Base-by-base conservation (phyloP, 345 rosid species). In the Dipteronia dyeriana region DNA sequence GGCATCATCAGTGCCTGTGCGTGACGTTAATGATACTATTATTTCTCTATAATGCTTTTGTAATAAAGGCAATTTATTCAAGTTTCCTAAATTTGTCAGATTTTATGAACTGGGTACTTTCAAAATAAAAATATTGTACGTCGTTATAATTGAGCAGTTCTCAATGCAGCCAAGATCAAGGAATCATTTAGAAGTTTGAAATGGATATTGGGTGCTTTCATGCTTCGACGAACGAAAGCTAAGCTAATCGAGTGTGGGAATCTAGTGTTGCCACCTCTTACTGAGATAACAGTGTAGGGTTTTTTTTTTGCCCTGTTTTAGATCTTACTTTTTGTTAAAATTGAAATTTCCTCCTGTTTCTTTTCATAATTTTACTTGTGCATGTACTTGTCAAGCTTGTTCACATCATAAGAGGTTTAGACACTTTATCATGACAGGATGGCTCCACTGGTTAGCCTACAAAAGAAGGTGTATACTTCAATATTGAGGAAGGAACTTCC, bases 401-500 rank as follows among this genome's bases (percentile, higher is more conserved):
- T 59, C 19, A 65, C 4, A 62, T 75, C 29, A 11, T 71, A 70
- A 61, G 26, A 11, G 67, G 67, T 49, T 72, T 68, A 25, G 23
- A 64, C 54, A 47, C 63, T 81, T 74, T 65, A 73, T 68, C 68
- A 79, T 82, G 56, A 74, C 81, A 92, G 97, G 90, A 90, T 90
- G 93, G 87, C 86, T 84, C 98, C 97, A 9, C 77, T 92, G 66
- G 94, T 89, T 70, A 86, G 84, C 80, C 79, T 92, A 75, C 98
- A 92, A 76, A 90, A 88, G 91, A 88, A 87, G 83, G 85, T 94
- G 57, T 92, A 92, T 86, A 67, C 79, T 45, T 94, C 98, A 74
- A 87, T 94, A 71, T 77, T 91, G 90, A 94, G 94, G 82, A 94
- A 94, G 86, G 97, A 94, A 86, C 97, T 94, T 76, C 85, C 92